Evolutionary conservation across 495 filamentous ascomycete species (phyloP).

Genomic region (Xylaria palmicola): DNA sequence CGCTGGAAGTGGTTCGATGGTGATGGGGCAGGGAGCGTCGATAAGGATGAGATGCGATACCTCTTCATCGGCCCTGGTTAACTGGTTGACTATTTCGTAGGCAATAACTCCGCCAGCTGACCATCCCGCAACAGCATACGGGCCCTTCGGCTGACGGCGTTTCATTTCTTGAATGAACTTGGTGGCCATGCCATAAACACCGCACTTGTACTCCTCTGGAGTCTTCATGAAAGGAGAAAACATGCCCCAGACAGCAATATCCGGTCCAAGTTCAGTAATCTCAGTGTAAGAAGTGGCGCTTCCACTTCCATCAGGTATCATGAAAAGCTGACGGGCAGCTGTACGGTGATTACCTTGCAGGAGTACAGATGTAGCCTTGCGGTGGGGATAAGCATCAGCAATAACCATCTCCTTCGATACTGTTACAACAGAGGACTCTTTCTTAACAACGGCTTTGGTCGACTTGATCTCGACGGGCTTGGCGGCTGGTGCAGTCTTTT

Average conservation of each 20-base stretch:
- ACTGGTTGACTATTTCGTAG: slow-evolving; percentile 74
- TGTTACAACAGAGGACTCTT: slow-evolving; percentile 33
- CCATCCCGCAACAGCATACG: slow-evolving; percentile 75
- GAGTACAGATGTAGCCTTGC: slow-evolving; percentile 58
- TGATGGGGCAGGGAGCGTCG: slow-evolving; percentile 77
- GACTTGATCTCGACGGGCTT: slow-evolving; percentile 22
- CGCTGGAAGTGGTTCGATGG: slow-evolving; percentile 72
- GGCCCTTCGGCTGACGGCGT: slow-evolving; percentile 61
- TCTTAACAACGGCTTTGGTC: slow-evolving; percentile 46
- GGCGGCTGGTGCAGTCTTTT: slow-evolving; percentile 29
- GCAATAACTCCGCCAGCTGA: slow-evolving; percentile 86
- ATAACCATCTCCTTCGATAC: slow-evolving; percentile 47
- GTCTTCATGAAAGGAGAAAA: slow-evolving; percentile 63
- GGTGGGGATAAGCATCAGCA: slow-evolving; percentile 65
- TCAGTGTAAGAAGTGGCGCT: slow-evolving; percentile 62
- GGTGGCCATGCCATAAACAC: slow-evolving; percentile 53
- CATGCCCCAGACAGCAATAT: slow-evolving; percentile 61
- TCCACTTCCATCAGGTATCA: slow-evolving; percentile 78
- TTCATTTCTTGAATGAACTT: slow-evolving; percentile 63
- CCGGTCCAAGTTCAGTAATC: slow-evolving; percentile 48
- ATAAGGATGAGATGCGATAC: slow-evolving; percentile 78
- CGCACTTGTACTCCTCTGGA: slow-evolving; percentile 55
- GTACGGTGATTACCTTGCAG: slow-evolving; percentile 64
- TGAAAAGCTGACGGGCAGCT: slow-evolving; percentile 61
- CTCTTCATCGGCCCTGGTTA: slow-evolving; percentile 63